phyloP scores from a whole-genome alignment of 805 yeast genomes.

The Yamadazyma philogaea region DNA sequence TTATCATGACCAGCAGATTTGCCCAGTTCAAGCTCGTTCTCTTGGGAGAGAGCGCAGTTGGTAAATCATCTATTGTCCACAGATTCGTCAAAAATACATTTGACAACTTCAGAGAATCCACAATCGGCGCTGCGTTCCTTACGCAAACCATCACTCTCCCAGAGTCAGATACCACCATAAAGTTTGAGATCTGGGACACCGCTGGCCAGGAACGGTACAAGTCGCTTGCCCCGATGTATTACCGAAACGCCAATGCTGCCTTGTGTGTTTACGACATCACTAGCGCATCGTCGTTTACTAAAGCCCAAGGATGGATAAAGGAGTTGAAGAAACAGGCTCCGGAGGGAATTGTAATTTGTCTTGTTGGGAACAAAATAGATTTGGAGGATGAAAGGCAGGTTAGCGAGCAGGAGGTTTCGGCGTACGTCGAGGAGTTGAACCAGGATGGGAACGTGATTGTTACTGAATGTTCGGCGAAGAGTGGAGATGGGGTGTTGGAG shows the following conservation, averaged over 20 bases:
- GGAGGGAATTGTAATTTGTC: conserved; percentile 68
- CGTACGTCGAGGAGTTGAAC: conserved; percentile 37
- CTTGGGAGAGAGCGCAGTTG: conserved; percentile 81
- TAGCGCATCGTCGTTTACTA: conserved; percentile 59
- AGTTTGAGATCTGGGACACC: conserved; percentile 86
- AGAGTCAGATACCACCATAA: conserved; percentile 50
- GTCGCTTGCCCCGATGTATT: conserved; percentile 45
- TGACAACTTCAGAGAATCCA: conserved; percentile 71
- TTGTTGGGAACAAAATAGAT: conserved; percentile 79
- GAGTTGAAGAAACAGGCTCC: conserved; percentile 82
- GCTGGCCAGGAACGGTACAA: conserved; percentile 75
- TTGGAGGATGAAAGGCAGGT: conserved; percentile 49
- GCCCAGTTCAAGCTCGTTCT: conserved; percentile 62
- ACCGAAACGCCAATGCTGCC: conserved; percentile 61
- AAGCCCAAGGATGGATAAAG: conserved; percentile 75
- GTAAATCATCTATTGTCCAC: conserved; percentile 57
- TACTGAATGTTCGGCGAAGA: conserved; percentile 44
- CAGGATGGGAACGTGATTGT: conserved; percentile 41
- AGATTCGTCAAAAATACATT: conserved; percentile 72
- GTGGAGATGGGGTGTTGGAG: conserved; percentile 43
- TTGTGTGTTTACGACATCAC: conserved; percentile 76
- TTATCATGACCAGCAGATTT: conserved; percentile 18
- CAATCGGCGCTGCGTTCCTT: conserved; percentile 82
- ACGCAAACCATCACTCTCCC: conserved; percentile 64
- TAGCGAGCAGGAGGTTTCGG: conserved; percentile 41